A percentile compares a stretch with the other conserved stretches of the same genome.
Conservation (phyloP, 768 basidiomycete species). For the Galerina marginata region DNA sequence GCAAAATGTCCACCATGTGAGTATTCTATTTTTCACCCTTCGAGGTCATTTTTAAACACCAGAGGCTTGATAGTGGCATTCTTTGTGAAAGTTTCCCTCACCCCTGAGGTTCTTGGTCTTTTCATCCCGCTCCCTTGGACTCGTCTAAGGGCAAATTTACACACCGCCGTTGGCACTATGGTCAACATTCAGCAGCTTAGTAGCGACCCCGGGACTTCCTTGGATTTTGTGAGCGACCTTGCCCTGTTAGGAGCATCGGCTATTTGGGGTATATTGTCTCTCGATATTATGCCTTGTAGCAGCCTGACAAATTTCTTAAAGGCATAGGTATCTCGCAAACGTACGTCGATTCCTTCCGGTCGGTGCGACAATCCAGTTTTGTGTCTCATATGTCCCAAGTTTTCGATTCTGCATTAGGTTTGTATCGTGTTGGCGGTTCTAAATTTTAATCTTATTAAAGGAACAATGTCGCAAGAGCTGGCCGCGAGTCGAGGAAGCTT, state of each 20-base stretch:
- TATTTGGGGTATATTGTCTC: slow-evolving; percentile 1
- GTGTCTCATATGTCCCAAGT: neutral
- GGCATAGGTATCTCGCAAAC: slow-evolving; percentile 12
- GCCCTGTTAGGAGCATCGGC: slow-evolving; percentile 7
- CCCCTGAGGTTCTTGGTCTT: no score
- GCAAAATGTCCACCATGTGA: no score
- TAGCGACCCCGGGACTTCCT: neutral
- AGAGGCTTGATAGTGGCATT: no score
- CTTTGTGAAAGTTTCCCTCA: no score
- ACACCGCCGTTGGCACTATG: no score
- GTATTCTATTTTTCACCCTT: no score
- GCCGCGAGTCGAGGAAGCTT: neutral
- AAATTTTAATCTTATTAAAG: neutral
- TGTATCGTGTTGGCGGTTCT: neutral
- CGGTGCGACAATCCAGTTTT: neutral
- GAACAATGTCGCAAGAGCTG: neutral
- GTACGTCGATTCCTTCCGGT: neutral
- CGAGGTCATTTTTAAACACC: no score
- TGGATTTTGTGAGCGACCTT: slow-evolving; percentile 1
- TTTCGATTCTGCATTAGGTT: slow-evolving; percentile 11
- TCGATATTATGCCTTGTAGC: no score
- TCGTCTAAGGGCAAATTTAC: no score
- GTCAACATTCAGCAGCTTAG: neutral
- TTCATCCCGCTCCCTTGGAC: no score
- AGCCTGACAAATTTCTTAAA: neutral